Evolutionary conservation across 805 yeast genomes (phyloP), one percentile per base, ranked within the genome.

Genomic region (Kodamaea hsintzibuensis): DNA sequence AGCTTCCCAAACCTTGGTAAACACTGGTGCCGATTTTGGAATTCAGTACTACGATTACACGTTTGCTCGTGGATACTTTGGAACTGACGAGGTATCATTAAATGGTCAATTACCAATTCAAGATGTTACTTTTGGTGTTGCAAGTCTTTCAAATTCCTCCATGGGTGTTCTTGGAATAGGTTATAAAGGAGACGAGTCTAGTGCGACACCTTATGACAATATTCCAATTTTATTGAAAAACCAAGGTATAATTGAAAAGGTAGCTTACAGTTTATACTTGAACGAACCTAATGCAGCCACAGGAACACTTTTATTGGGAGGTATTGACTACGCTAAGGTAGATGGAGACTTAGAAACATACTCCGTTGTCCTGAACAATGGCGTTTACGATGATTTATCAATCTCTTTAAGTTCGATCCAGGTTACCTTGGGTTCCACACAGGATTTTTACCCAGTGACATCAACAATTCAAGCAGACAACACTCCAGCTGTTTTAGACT

Each of bases 41-140:
- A 78, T 78, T 55, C 57, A 64, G 47, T 84, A 83, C 62, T 78
- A 78, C 13, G 86, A 82, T 58, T 71, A 73, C 33, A 67, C 78
- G 4, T 76, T 67, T 56, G 84, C 84, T 9, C 57, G 63, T 12
- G 89, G 89, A 8, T 56, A 59, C n/a, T 85, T 85, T 83, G 71
- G 64, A 4, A 43, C 42, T 2, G 73, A 67, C 48, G 46, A 30
- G 40, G 54, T 64, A 16, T 27, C 50, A 2, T 46, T 67, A 33
- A 57, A 60, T 30, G 52, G 46, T 18, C 22, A 42, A 1, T 50
- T 58, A 38, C 50, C 33, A 14, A 19, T 63, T 9, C 17, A 51
- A 6, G 49, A 55, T 22, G 57, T 55, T 8, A 57, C 52, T 6
- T 60, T 63, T 30, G 67, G 58, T 4, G 61, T 61, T 30, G 65